Conservation (phyloP, 2,329 filamentous ascomycete species). For the Clonostachys rosea region DNA sequence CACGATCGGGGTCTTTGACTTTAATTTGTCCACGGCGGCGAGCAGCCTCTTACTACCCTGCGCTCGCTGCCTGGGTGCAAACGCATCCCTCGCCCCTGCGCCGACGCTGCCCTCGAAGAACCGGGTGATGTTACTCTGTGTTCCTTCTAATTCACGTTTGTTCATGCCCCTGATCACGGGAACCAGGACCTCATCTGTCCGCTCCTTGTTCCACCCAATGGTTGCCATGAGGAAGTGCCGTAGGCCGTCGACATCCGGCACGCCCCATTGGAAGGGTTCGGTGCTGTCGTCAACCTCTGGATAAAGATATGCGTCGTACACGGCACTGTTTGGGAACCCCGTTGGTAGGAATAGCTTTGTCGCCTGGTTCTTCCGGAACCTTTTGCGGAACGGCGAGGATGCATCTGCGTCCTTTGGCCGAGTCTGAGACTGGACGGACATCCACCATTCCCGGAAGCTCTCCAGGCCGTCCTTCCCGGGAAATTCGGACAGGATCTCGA, state of each 20-base stretch:
- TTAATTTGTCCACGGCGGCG: constrained; percentile 68
- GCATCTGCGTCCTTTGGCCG: constrained; percentile 60
- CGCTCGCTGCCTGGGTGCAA: constrained; percentile 62
- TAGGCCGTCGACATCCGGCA: constrained; percentile 85
- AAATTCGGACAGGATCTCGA: constrained; percentile 94
- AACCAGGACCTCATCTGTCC: constrained; percentile 92
- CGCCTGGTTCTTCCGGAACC: constrained; percentile 75
- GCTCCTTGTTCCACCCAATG: constrained; percentile 87
- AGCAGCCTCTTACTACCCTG: constrained; percentile 71
- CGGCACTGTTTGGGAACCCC: constrained; percentile 72
- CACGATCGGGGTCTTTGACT: constrained; percentile 21
- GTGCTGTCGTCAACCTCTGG: constrained; percentile 80
- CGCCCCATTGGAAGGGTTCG: constrained; percentile 88
- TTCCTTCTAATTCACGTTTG: constrained; percentile 78
- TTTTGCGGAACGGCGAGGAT: constrained; percentile 67
- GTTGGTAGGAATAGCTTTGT: constrained; percentile 83
- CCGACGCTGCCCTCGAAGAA: constrained; percentile 79
- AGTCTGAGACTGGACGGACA: constrained; percentile 64
- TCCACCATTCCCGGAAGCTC: constrained; percentile 88
- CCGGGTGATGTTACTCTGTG: constrained; percentile 92
- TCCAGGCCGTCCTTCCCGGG: constrained; percentile 54
- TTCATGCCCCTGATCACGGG: constrained; percentile 97
- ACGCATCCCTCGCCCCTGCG: constrained; percentile 60
- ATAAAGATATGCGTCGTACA: constrained; percentile 77
- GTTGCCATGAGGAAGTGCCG: constrained; percentile 83